Conservation (phyloP, 257 asterid genomes). For the Oldenlandia corymbosa region DNA sequence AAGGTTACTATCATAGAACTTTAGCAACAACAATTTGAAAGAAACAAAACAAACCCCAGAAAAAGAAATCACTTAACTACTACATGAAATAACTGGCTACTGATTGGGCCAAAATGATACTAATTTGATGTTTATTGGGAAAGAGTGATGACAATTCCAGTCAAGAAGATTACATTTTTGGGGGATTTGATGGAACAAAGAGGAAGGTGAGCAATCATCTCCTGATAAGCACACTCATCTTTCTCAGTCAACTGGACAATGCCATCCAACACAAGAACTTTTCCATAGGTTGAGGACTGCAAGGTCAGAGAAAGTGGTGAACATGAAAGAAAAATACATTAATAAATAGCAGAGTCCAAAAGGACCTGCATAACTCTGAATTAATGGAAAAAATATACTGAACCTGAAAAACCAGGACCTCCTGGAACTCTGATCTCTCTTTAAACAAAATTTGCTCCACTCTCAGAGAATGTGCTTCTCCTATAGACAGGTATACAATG, state of each 20-base stretch:
- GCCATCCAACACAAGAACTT: constrained; percentile 92
- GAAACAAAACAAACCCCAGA: no score
- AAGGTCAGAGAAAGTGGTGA: constrained; percentile 5
- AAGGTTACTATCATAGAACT: not conserved
- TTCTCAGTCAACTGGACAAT: constrained; percentile 97
- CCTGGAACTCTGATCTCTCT: constrained; percentile 83
- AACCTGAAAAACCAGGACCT: constrained; percentile 94
- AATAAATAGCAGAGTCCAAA: not conserved
- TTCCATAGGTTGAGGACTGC: constrained; percentile 84
- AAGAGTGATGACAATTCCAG: not conserved
- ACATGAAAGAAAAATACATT: constrained; percentile 7
- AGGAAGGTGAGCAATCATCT: constrained; percentile 95
- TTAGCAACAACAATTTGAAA: not conserved
- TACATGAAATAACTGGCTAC: not conserved
- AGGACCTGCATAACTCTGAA: constrained; percentile 3
- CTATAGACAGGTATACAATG: constrained; percentile 26
- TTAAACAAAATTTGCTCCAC: constrained; percentile 70
- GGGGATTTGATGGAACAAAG: constrained; percentile 91
- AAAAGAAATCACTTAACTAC: not conserved
- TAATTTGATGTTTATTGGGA: not conserved
- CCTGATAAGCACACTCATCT: constrained; percentile 99
- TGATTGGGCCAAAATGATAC: not conserved
- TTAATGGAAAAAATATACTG: constrained; percentile 20
- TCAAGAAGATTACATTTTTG: constrained; percentile 44
- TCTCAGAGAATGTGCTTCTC: constrained; percentile 90